phyloP scores from a whole-genome alignment of 2,329 filamentous ascomycete genomes.

The Mycocentrospora acerina region DNA sequence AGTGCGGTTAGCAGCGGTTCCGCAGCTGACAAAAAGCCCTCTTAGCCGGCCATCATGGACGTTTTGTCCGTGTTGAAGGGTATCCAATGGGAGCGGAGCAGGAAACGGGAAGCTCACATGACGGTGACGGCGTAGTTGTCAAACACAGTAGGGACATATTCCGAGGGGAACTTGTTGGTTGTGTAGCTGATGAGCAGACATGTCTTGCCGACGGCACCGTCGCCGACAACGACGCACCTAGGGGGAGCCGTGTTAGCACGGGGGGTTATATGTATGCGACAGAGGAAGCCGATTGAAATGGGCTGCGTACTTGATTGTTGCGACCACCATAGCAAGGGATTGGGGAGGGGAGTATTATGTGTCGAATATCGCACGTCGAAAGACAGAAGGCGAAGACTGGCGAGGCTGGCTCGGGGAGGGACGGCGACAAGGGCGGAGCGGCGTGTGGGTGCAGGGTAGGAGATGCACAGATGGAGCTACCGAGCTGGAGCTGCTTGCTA shows the following conservation, averaged over 20 bases:
- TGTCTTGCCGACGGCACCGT: slow-evolving; percentile 99
- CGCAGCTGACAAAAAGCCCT: neutral
- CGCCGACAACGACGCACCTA: slow-evolving; percentile 98
- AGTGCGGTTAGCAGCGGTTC: slow-evolving; percentile 26
- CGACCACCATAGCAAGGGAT: slow-evolving; percentile 40
- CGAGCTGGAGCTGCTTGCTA: slow-evolving; percentile 23
- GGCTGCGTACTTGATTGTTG: slow-evolving; percentile 45
- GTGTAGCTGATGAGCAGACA: slow-evolving; percentile 99
- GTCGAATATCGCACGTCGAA: too few species aligned
- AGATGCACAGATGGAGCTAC: slow-evolving; percentile 25
- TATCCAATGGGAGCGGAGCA: neutral
- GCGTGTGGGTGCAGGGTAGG: slow-evolving; percentile 15
- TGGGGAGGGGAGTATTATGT: neutral
- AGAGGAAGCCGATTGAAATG: slow-evolving; percentile 1
- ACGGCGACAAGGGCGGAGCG: slow-evolving; percentile 12
- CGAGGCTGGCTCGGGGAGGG: slow-evolving; percentile 6
- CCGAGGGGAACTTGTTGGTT: slow-evolving; percentile 98
- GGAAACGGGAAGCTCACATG: slow-evolving; percentile 68
- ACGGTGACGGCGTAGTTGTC: slow-evolving; percentile 99
- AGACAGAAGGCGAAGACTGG: too few species aligned
- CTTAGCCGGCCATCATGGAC: too few species aligned
- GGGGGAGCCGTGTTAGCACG: slow-evolving; percentile 12
- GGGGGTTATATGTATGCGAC: neutral
- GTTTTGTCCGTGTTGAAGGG: neutral
- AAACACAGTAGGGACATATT: slow-evolving; percentile 99